phyloP scores from a whole-genome alignment of 495 filamentous ascomycete species.

The Corynascus novoguineensis region DNA sequence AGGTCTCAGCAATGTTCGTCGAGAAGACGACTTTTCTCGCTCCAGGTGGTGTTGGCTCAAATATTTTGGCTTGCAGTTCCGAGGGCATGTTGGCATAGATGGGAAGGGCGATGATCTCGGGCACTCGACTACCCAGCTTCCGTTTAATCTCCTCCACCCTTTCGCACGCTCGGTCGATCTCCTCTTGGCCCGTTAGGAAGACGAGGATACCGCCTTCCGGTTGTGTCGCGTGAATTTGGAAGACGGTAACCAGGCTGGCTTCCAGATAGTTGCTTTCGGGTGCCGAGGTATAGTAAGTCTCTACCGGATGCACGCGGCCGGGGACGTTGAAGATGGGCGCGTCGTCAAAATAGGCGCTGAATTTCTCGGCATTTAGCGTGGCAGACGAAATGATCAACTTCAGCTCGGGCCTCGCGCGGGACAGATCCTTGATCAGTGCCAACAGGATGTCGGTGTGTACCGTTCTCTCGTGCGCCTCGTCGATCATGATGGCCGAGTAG shows the following conservation, averaged over 20 bases:
- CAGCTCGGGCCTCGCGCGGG: conserved; percentile 76
- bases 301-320: conserved; percentile 82
- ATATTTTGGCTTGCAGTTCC: conserved; percentile 81
- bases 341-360: conserved; percentile 87
- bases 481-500: conserved; percentile 93
- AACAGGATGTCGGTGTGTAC: conserved; percentile 88
- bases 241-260: conserved; percentile 86
- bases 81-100: conserved; percentile 88
- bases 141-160: conserved; percentile 73
- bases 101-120: conserved; percentile 78
- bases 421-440: conserved; percentile 87
- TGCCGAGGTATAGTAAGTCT: conserved; percentile 86
- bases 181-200: conserved; percentile 85
- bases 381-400: conserved; percentile 92
- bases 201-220: conserved; percentile 84
- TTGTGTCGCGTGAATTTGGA: conserved; percentile 92
- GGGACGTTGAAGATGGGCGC: conserved; percentile 96
- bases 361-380: conserved; percentile 92
- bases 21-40: conserved; percentile 82
- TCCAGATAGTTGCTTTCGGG: conserved; percentile 94
- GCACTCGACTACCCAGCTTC: conserved; percentile 76
- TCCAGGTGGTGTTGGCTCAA: conserved; percentile 76
- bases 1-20: conserved; percentile 88
- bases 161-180: conserved; percentile 80
- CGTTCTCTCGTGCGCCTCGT: conserved; percentile 94